Evolutionary conservation across 495 filamentous ascomycete species (phyloP), one percentile per base, ranked within the genome.

Genomic region (Aspergillus cavernicola): DNA sequence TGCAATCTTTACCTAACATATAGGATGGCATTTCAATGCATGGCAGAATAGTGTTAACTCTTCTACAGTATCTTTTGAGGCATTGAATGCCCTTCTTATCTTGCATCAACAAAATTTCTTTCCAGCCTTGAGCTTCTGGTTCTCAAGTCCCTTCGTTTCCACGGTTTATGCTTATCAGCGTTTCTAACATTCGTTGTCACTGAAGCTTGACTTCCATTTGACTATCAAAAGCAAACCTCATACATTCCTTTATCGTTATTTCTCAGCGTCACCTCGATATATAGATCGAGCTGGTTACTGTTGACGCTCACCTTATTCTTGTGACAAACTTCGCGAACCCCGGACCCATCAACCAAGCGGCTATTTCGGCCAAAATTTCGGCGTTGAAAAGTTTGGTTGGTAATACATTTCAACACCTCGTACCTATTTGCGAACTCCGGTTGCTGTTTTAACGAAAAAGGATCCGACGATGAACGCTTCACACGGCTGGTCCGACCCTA

Each of bases 21-120:
- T 12, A 29, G n/a, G 2, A 19, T 33, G 18, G 15, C 3, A 15
- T 16, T 22, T 32, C 6, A 13, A n/a, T n/a, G n/a, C n/a, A n/a
- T 16, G 1, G 28, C 19, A 28, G 10, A 32, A 9, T 37, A 40
- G 20, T 39, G 16, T 52, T 50, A 29, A 49, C 44, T 8, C n/a
- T 9, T 22, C n/a, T 42, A 15, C 20, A n/a, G 33, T 36, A 19
- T 29, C 51, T 58, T 51, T 50, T 66, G 60, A 61, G 70, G 67
- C 66, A 70, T 72, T 73, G 70, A 73, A 51, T 70, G 68, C 63
- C 65, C 29, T 62, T 66, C 13, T 61, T 57, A 61, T 63, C 58
- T 29, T 69, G 35, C 55, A 40, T 59, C 35, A 54, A 43, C 20
- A 39, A 63, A n/a, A 47, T 31, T 55, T 58, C 58, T 55, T 42